Evolutionary conservation across 768 basidiomycete species (phyloP).

Genomic region (Boletus insuetus): DNA sequence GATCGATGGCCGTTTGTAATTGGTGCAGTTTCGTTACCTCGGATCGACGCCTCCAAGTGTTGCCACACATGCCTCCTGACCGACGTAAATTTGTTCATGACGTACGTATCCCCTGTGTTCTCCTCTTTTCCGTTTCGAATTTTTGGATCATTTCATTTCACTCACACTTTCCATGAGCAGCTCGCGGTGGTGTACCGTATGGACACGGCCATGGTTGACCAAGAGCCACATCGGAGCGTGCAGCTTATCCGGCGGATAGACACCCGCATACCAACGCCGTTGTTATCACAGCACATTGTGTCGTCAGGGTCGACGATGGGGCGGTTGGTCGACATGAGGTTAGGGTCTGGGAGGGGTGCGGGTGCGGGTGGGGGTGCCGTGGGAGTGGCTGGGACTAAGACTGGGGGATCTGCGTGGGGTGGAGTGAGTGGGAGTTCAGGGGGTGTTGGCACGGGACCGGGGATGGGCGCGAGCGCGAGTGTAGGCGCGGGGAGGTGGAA

Average conservation of each 20-base stretch:
- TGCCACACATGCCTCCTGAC: conserved; percentile 79
- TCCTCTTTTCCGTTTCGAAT: neutral
- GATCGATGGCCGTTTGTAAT: neutral
- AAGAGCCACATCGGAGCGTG: conserved; percentile 85
- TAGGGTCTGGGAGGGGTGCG: conserved; percentile 11
- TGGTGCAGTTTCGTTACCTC: conserved; percentile 58
- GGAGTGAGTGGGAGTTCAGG: neutral
- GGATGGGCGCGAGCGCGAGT: neutral
- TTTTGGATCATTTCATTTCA: neutral
- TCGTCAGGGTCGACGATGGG: conserved; percentile 46
- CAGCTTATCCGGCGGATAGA: conserved; percentile 81
- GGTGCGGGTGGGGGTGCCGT: neutral
- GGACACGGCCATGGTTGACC: conserved; percentile 84
- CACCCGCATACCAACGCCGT: conserved; percentile 70
- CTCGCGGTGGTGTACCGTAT: conserved; percentile 80
- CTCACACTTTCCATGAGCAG: conserved; percentile 29
- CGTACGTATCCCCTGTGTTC: conserved; percentile 38
- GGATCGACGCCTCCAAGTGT: conserved; percentile 63
- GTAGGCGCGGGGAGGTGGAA: conserved; percentile 15
- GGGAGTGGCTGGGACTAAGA: neutral
- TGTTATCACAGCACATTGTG: conserved; percentile 51
- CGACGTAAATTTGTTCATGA: conserved; percentile 83
- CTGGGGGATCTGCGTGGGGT: neutral
- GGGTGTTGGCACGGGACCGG: neutral
- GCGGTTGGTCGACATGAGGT: conserved; percentile 57